These are phyloP conservation scores for Striga asiatica DNA, from an alignment of 257 asterid species.

Conservation along the genomic window DNA sequence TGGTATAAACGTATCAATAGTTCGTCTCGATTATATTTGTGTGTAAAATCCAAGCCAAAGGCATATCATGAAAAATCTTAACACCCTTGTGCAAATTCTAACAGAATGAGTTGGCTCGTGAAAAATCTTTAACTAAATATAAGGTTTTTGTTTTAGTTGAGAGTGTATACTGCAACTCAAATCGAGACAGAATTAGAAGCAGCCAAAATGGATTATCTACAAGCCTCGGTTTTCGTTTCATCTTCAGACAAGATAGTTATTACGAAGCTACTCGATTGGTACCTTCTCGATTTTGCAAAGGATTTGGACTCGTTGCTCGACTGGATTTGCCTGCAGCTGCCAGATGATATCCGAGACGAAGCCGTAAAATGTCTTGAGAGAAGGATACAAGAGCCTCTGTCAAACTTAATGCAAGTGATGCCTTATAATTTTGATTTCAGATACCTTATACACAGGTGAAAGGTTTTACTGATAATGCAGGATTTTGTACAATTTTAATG, in stretches of 20 bases:
- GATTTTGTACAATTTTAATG: too few species aligned
- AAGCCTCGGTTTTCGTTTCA: conserved; percentile 71
- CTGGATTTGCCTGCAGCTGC: conserved; percentile 82
- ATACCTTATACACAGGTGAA: conserved; percentile 57
- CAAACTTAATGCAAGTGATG: conserved; percentile 41
- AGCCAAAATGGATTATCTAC: conserved; percentile 66
- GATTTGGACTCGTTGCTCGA: conserved; percentile 70
- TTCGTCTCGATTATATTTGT: too few species aligned
- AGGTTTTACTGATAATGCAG: too few species aligned
- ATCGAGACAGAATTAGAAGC: conserved; percentile 74
- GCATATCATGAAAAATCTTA: too few species aligned
- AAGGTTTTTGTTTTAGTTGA: too few species aligned
- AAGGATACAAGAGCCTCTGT: conserved; percentile 29
- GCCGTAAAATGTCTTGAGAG: conserved; percentile 59
- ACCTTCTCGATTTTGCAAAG: conserved; percentile 78
- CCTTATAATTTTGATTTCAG: conserved; percentile 87
- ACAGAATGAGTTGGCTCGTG: too few species aligned
- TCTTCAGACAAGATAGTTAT: conserved; percentile 33
- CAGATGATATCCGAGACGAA: conserved; percentile 53
- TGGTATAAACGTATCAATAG: too few species aligned
- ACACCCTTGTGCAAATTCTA: too few species aligned
- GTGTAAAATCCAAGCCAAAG: too few species aligned
- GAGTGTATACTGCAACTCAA: conserved; percentile 61
- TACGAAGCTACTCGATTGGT: conserved; percentile 88
- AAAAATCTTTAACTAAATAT: too few species aligned